Evolutionary conservation across 331 rosid species (phyloP).

Genomic region (Quercus lobata): DNA sequence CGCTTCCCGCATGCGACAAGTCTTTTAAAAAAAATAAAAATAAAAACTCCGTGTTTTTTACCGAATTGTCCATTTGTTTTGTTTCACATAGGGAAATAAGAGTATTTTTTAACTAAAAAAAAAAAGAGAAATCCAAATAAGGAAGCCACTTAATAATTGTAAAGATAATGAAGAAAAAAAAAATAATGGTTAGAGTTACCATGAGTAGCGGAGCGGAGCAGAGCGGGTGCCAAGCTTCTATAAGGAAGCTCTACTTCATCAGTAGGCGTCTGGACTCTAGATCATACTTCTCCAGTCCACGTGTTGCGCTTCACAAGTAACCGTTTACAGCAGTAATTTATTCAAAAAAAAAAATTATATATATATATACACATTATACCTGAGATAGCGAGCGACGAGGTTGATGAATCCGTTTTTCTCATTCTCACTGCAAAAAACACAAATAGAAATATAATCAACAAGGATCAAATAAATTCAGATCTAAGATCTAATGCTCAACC

Average conservation of each 20-base stretch:
- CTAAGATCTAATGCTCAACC: constrained; percentile 7
- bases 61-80: no score
- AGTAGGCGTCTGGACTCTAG: constrained; percentile 71
- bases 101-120: no score
- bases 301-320: constrained; percentile 64
- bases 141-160: no score
- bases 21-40: no score
- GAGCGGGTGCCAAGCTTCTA: constrained; percentile 52
- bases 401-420: constrained; percentile 86
- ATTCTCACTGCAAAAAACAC: constrained; percentile 49
- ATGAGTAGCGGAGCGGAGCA: constrained; percentile 35
- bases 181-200: constrained; percentile 28
- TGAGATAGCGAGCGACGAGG: constrained; percentile 93
- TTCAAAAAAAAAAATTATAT: background rate
- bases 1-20: accelerated
- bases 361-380: constrained; percentile 35
- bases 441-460: background rate
- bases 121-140: no score
- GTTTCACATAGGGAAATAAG: no score
- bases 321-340: background rate
- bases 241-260: constrained; percentile 91
- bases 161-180: no score
- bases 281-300: constrained; percentile 88
- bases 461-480: constrained; percentile 25
- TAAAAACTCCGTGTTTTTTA: no score